Evolutionary conservation across 129 eudicot genomes (phyloP), one percentile per base, ranked within the genome.

Genomic region (Gnaphalium uliginosum): DNA sequence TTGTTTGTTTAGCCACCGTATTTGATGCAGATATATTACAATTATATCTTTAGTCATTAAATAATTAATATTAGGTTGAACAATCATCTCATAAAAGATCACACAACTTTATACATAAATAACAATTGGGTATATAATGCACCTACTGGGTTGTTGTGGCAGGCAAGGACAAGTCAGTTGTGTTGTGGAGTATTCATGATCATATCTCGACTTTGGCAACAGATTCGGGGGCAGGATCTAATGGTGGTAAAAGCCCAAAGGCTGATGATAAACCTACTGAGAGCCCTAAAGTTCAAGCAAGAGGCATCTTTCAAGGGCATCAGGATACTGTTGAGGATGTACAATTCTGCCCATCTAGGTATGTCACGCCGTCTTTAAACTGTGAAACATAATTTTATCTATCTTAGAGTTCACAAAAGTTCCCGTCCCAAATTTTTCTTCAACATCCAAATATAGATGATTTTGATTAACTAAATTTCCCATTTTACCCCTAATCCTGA

Each of bases 321-420:
- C 76, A 79, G 10, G 93, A 90, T 80, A 94, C 98, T 70, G 97
- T 90, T 62, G 97, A 94, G 74, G 98, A 94, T 81, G 97, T 94
- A 69, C 93, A 94, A 73, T 91, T 94, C 61, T 90, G 96, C 79
- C 98, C 97, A n/a, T 89, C 96, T 18, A 94, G 97, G 98, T 94
- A 86, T 21, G 6, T 75, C 39, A 26, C 46, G 14, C 56, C 15
- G 27, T 51, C 14, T 22, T 67, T 59, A 71, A 56, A 33, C 53
- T 24, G 50, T 78, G 72, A 50, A 68, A 62, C n/a, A 4, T 4
- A 63, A 57, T 68, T 68, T 58, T 2, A 1, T 18, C 1, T 72
- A 62, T 78, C 21, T n/a, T 8, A 2, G 15, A 43, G 18, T 5
- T 43, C 18, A 0, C 51, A 1, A 43, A 43, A 11, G 51, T 43